Evolutionary conservation across 768 basidiomycete species (phyloP), one percentile per base, ranked within the genome.

Genomic region (Ramaria sp.): DNA sequence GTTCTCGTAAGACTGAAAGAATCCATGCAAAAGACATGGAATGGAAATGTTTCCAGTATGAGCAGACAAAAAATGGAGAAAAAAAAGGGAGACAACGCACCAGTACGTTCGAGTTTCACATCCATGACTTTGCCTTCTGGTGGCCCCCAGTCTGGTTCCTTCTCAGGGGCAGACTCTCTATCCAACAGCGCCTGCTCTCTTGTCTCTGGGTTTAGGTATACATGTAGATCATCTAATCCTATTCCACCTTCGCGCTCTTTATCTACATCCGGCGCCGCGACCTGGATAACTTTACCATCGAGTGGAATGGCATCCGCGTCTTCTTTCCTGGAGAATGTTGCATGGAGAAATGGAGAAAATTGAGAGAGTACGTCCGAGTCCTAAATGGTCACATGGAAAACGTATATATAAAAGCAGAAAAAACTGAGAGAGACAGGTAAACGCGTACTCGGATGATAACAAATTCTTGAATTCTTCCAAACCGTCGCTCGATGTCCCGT

Each of bases 401-500:
- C n/a, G n/a, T n/a, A n/a, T n/a, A n/a, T 15, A 10, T 16, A 48
- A 30, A n/a, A 25, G 12, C 28, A 30, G 28, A 48, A 2, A 16
- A 30, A 24, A 15, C 13, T 24, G 42, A 39, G n/a, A 41, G 12
- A 41, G 38, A 30, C 30, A 32, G 30, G 30, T 5, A 5, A 5
- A 34, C 13, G 39, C 53, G 27, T 18, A 55, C 53, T 24, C 53
- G n/a, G 20, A 39, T 22, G 30, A 48, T n/a, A 20, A 48, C 39
- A 47, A 55, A 45, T n/a, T 55, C 53, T 37, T 44, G 34, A 32
- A 55, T 34, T n/a, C 25, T 55, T 13, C 53, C 53, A 48, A 58
- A 66, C 41, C 39, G 59, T 55, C 50, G 70, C 66, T 85, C 83
- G 27, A 84, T 59, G 7, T 72, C 75, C 44, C 77, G 74, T 52